Percentiles rank a stretch among this genome's conserved stretches.
phyloP scores from a whole-genome alignment of 495 filamentous ascomycete species.

The Penicillium mononematosum region DNA sequence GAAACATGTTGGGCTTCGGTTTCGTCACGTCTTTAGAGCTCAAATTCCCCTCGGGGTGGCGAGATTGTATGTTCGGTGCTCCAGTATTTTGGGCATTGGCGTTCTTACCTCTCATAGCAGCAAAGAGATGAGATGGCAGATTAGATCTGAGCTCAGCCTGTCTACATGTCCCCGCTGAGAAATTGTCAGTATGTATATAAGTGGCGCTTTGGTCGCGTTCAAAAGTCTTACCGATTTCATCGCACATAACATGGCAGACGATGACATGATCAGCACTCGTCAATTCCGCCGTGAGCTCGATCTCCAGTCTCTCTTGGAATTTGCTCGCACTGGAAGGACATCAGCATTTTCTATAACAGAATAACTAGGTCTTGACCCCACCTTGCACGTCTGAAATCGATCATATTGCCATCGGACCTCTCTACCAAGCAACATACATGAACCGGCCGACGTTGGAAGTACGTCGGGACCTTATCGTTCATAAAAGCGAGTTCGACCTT shows the following conservation, averaged over 20 bases:
- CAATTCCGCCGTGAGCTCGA: conserved; percentile 61
- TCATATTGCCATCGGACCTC: conserved; percentile 67
- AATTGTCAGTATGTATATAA: conserved; percentile 3
- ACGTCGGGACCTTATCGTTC: conserved; percentile 62
- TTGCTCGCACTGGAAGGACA: conserved; percentile 55
- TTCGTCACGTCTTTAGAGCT: neutral
- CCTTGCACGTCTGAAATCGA: conserved; percentile 77
- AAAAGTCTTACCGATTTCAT: conserved; percentile 67
- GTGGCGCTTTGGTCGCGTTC: neutral
- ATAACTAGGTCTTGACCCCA: conserved; percentile 22
- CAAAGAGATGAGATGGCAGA: conserved; percentile 58
- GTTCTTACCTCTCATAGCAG: conserved; percentile 14
- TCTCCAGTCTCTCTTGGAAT: conserved; percentile 59
- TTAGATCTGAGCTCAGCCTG: conserved; percentile 60
- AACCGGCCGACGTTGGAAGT: conserved; percentile 61
- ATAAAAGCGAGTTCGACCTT: conserved; percentile 69
- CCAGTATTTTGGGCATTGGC: neutral
- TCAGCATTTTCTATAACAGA: conserved; percentile 4
- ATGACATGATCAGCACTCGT: conserved; percentile 56
- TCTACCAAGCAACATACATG: conserved; percentile 75
- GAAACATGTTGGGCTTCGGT: conserved; percentile 10
- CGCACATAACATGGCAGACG: conserved; percentile 76
- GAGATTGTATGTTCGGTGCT: neutral
- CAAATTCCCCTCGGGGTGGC: neutral
- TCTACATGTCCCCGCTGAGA: conserved; percentile 71